phyloP scores from a whole-genome alignment of 306 rosid genomes.

The Dalbergia oliveri region DNA sequence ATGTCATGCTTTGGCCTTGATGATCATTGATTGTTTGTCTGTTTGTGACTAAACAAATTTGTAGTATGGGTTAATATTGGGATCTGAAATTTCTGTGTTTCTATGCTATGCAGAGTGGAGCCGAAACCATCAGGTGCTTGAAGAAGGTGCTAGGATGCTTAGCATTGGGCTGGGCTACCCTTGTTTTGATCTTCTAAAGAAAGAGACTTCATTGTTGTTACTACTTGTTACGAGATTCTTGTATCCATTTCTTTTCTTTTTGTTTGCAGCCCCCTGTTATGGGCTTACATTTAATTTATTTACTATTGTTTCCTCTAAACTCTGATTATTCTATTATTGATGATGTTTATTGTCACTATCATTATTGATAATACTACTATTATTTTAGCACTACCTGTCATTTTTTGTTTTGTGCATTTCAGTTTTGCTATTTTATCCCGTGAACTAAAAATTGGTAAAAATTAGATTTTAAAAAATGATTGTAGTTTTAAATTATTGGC shows the following conservation, averaged over 20 bases:
- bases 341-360: slow-evolving; percentile 23
- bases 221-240: slow-evolving; percentile 38
- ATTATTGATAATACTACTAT: slow-evolving; percentile 6
- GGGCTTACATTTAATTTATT: slow-evolving; percentile 54
- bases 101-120: slow-evolving; percentile 79
- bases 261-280: slow-evolving; percentile 26
- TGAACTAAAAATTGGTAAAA: too few species aligned
- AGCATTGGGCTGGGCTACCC: slow-evolving; percentile 70
- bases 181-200: slow-evolving; percentile 70
- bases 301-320: slow-evolving; percentile 47
- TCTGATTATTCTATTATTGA: slow-evolving; percentile 34
- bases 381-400: slow-evolving; percentile 3
- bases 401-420: not conserved
- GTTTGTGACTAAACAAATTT: not conserved
- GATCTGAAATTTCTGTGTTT: slow-evolving; percentile 9
- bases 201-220: slow-evolving; percentile 30
- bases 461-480: too few species aligned
- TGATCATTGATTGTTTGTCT: slow-evolving; percentile 2
- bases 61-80: not conserved
- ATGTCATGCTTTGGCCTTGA: slow-evolving; percentile 17
- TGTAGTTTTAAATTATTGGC: too few species aligned
- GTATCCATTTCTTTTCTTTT: slow-evolving; percentile 57
- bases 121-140: slow-evolving; percentile 55
- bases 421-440: too few species aligned
- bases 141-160: slow-evolving; percentile 67